Evolutionary conservation across 192 early-diverging fungal genomes (phyloP), one percentile per base, ranked within the genome.

Genomic region (Rhizoclosmatium sp.): DNA sequence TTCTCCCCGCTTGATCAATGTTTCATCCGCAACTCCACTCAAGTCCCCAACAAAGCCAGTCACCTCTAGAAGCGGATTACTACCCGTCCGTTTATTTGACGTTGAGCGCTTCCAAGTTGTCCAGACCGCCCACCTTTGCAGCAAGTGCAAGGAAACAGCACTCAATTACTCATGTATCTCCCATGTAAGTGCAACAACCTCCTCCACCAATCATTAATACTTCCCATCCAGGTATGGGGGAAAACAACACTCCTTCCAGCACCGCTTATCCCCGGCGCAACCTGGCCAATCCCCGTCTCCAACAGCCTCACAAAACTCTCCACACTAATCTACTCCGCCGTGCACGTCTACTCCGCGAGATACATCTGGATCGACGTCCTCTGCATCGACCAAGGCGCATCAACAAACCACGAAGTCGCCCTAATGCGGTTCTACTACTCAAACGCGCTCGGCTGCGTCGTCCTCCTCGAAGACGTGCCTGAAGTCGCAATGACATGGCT

Each of bases 31-130:
- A 31, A 31, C 31, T 31, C 31, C 31, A 31, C 31, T 31, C 0
- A 31, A 31, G 31, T 31, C 31, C 31, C 31, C 31, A 31, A 58
- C 56, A 58, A n/a, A 16, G 56, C 12, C 12, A 58, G 56, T 12
- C 56, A 58, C 56, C 21, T 58, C 56, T 16, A n/a, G 56, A 58
- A 58, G 14, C 21, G 56, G 56, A n/a, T 16, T 58, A 16, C 56
- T 58, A 16, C 56, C 56, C 12, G 14, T 58, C 14, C 12, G 56
- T 16, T 58, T 58, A n/a, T 58, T 58, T 58, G 56, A 58, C 21
- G 56, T 58, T 58, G 56, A 58, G 56, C 56, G 21, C 56, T 58
- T 58, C 56, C 56, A n/a, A 16, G 56, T 58, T 58, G 56, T 58
- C 0, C 14, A 58, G 21, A 58, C 56, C 0, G 56, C 12, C 14